Conservation (phyloP, 768 basidiomycete species). For the Tricholoma flavovirens region DNA sequence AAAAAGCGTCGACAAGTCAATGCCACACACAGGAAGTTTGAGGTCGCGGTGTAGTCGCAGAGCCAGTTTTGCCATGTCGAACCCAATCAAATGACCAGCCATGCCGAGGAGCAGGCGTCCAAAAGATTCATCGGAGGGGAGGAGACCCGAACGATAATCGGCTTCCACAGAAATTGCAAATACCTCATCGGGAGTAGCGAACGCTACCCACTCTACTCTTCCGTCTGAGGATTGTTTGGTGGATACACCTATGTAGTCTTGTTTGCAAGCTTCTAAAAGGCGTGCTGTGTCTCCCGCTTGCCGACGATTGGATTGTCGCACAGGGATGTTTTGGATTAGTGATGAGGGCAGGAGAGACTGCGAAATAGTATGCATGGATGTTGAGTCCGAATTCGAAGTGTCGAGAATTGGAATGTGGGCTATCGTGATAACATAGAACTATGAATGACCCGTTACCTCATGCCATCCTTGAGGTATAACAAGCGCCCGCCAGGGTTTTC, state of each 20-base stretch:
- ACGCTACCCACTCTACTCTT: constrained; percentile 6
- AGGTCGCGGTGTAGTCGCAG: constrained; percentile 25
- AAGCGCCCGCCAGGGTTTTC: background rate
- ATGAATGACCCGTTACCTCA: background rate
- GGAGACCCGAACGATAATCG: background rate
- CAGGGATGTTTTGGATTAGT: background rate
- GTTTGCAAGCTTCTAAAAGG: background rate
- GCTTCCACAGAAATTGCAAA: constrained; percentile 5
- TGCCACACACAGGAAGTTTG: constrained; percentile 24
- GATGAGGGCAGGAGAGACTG: constrained; percentile 8
- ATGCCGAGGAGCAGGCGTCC: constrained; percentile 14
- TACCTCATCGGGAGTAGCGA: constrained; percentile 10
- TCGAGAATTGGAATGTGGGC: background rate
- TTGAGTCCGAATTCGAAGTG: background rate
- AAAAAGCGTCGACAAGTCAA: constrained; percentile 32
- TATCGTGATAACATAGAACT: background rate
- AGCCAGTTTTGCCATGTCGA: constrained; percentile 31
- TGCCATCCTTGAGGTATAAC: background rate
- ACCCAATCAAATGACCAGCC: constrained; percentile 24
- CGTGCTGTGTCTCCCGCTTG: constrained; percentile 9
- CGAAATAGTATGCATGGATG: background rate
- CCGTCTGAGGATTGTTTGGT: constrained; percentile 3
- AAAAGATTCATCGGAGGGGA: constrained; percentile 9
- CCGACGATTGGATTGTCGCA: constrained; percentile 7
- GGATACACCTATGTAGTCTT: constrained; percentile 6